A percentile compares a stretch with the other conserved stretches of the same genome.
Conservation (phyloP, 1,139 yeast species). For the Nadsonia starkeyi-henricii region DNA sequence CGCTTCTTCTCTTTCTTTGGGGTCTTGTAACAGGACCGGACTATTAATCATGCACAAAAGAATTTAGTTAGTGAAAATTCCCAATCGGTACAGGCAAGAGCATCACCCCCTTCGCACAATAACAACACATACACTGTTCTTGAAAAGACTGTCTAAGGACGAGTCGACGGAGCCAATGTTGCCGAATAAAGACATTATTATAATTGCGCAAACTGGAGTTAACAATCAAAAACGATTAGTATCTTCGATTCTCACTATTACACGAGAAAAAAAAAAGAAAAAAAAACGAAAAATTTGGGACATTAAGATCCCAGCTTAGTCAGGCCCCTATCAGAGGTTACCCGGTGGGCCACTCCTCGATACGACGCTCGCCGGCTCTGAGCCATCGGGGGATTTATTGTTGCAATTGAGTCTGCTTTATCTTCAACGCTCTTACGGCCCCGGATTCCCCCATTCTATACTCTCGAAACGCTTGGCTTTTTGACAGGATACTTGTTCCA, state of each 20-base stretch:
- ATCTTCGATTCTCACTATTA: not conserved
- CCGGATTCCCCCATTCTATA: no score
- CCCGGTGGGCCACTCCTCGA: not conserved
- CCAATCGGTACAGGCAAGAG: no score
- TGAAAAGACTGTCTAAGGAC: not conserved
- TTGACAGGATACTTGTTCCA: no score
- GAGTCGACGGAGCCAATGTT: not conserved
- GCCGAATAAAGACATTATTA: not conserved
- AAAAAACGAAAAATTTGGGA: not conserved
- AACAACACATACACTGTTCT: not conserved
- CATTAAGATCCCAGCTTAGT: not conserved
- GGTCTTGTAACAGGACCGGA: constrained; percentile 3
- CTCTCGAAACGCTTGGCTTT: no score
- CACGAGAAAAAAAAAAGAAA: not conserved
- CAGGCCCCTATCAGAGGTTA: not conserved
- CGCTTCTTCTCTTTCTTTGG: not conserved
- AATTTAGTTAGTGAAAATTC: not conserved
- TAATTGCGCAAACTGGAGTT: not conserved
- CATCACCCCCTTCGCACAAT: no score
- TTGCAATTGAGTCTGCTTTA: no score
- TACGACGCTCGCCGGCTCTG: not conserved
- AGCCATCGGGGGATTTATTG: no score
- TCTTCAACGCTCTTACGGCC: no score
- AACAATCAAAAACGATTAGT: not conserved
- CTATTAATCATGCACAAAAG: not conserved